phyloP scores from a whole-genome alignment of 164 flowering plant species.

The Vitis vinifera region DNA sequence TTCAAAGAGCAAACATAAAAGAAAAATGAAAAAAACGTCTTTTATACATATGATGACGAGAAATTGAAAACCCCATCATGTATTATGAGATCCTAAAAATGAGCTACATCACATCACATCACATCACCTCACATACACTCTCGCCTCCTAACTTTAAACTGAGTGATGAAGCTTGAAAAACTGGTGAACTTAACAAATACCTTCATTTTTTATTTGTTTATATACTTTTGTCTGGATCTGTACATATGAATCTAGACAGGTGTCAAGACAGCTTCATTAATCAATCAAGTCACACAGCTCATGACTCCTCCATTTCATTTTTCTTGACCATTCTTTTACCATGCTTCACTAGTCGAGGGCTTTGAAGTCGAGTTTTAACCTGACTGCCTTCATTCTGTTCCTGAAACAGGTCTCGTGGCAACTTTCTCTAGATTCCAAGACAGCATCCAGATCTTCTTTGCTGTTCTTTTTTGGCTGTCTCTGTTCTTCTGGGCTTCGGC shows the following conservation, averaged over 20 bases:
- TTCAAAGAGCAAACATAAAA: too few relatives aligned
- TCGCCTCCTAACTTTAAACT: too few relatives aligned
- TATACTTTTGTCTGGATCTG: not conserved
- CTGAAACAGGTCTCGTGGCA: constrained; percentile 23
- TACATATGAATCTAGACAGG: not conserved
- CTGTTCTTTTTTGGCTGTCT: constrained; percentile 89
- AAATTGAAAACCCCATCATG: too few relatives aligned
- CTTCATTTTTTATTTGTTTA: too few relatives aligned
- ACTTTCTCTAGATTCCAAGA: constrained; percentile 46
- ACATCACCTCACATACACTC: too few relatives aligned
- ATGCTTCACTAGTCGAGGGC: not conserved
- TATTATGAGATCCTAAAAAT: too few relatives aligned
- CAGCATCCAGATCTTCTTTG: constrained; percentile 61
- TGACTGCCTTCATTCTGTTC: not conserved
- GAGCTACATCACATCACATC: too few relatives aligned
- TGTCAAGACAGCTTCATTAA: not conserved
- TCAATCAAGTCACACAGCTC: not conserved
- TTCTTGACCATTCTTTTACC: not conserved
- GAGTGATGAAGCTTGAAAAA: too few relatives aligned
- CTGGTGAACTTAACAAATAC: too few relatives aligned
- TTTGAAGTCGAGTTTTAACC: not conserved
- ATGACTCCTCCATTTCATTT: not conserved
- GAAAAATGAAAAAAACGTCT: too few relatives aligned
- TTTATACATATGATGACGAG: too few relatives aligned
- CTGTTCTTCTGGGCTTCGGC: constrained; percentile 85